phyloP scores from a whole-genome alignment of 768 basidiomycete genomes.

The Botryobasidium botryosum region DNA sequence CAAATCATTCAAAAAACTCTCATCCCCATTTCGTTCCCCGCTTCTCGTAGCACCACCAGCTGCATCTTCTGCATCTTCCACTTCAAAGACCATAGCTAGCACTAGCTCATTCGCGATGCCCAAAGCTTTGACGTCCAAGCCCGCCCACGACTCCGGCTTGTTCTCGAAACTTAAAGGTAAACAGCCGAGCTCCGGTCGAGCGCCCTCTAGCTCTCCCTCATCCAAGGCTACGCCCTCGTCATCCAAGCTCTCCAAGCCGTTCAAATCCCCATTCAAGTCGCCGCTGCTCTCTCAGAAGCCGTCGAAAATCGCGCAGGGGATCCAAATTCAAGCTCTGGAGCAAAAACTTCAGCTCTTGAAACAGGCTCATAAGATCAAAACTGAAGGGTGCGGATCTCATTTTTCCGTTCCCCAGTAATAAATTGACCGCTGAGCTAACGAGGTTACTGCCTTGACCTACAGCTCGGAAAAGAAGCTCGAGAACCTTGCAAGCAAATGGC shows the following conservation, averaged over 20 bases:
- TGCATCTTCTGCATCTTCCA: background rate
- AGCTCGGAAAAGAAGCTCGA: conserved; percentile 3
- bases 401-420: background rate
- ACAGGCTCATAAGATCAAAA: conserved; percentile 9
- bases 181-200: no score
- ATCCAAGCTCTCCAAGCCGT: conserved; percentile 3
- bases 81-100: background rate
- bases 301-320: background rate
- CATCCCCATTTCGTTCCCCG: conserved; percentile 1
- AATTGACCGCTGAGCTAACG: no score
- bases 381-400: background rate
- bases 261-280: conserved; percentile 8
- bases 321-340: conserved; percentile 5
- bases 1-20: background rate
- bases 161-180: conserved; percentile 2
- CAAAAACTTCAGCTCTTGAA: conserved; percentile 5
- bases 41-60: background rate
- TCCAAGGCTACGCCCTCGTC: conserved; percentile 1
- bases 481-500: conserved; percentile 6
- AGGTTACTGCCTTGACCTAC: background rate
- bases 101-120: background rate
- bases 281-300: background rate
- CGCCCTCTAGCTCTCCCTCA: background rate
- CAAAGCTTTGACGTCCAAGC: background rate
- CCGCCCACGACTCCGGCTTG: background rate